Conservation (phyloP, 2,329 filamentous ascomycete genomes). For the Fusarium proliferatum region DNA sequence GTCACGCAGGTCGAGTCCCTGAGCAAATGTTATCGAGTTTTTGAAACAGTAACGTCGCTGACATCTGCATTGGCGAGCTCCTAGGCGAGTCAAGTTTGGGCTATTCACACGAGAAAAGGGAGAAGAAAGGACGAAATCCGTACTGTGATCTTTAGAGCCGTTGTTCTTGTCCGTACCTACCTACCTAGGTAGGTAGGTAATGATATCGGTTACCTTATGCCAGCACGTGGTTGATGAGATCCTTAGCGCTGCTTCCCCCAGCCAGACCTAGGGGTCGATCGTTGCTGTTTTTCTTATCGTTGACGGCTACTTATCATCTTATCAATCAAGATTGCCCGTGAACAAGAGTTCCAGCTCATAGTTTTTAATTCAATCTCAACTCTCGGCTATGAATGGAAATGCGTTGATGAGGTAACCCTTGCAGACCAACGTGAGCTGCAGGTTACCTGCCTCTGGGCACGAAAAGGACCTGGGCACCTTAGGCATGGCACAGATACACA, state of each 20-base stretch:
- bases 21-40: too few species aligned
- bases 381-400: neutral
- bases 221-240: constrained; percentile 8
- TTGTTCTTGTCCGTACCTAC: neutral
- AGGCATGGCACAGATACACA: neutral
- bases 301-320: constrained; percentile 15
- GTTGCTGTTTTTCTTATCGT: constrained; percentile 17
- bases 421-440: neutral
- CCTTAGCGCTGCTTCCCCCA: neutral
- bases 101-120: neutral
- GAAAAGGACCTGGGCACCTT: neutral
- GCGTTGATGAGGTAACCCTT: neutral
- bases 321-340: constrained; percentile 7
- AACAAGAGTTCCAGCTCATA: neutral
- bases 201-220: neutral
- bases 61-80: neutral
- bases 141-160: neutral
- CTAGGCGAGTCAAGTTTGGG: neutral
- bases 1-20: constrained; percentile 17
- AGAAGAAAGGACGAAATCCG: neutral
- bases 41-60: neutral
- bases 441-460: neutral
- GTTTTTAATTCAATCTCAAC: neutral
- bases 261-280: constrained; percentile 1
- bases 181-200: too few species aligned